Percentiles rank a stretch among this genome's conserved stretches.
These are phyloP conservation scores for Xerophyta viscosa DNA, from an alignment of 106 monocot species.

Conservation along the genomic window DNA sequence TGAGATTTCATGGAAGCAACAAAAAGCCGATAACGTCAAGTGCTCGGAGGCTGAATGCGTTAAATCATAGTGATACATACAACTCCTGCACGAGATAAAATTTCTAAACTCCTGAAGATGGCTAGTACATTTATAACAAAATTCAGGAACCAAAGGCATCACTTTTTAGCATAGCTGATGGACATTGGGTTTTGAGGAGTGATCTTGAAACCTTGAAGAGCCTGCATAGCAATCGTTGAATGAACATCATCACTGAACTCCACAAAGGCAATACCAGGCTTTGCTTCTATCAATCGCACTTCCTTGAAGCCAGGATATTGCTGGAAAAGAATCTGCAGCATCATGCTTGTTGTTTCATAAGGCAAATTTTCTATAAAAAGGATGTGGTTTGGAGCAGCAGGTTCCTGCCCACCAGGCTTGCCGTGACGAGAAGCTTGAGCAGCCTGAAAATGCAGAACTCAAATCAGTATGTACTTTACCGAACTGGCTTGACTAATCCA, in stretches of 20 bases:
- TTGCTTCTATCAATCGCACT: constrained; percentile 87
- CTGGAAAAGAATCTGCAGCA: constrained; percentile 92
- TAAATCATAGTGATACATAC: no score
- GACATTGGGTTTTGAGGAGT: constrained; percentile 89
- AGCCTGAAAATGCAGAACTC: constrained; percentile 16
- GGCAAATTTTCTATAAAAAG: constrained; percentile 93
- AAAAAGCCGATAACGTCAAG: no score
- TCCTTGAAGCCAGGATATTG: constrained; percentile 94
- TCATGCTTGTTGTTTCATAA: constrained; percentile 81
- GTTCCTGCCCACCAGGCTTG: constrained; percentile 33
- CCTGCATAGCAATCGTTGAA: constrained; percentile 80
- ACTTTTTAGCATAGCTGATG: constrained; percentile 85
- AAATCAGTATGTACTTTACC: no score
- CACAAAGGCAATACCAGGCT: constrained; percentile 92
- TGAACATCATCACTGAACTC: constrained; percentile 83
- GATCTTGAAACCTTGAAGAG: constrained; percentile 92
- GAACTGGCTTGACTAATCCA: no score
- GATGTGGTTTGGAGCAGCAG: constrained; percentile 79
- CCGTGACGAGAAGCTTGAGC: constrained; percentile 39
- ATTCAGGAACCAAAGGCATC: constrained; percentile 9
- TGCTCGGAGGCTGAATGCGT: no score
- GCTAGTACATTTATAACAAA: not conserved
- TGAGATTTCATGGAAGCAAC: no score
- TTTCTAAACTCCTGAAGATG: not conserved
- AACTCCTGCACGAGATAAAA: no score